phyloP scores from a whole-genome alignment of 352 stramenopile genomes.

The Pythium pyrilobum region DNA sequence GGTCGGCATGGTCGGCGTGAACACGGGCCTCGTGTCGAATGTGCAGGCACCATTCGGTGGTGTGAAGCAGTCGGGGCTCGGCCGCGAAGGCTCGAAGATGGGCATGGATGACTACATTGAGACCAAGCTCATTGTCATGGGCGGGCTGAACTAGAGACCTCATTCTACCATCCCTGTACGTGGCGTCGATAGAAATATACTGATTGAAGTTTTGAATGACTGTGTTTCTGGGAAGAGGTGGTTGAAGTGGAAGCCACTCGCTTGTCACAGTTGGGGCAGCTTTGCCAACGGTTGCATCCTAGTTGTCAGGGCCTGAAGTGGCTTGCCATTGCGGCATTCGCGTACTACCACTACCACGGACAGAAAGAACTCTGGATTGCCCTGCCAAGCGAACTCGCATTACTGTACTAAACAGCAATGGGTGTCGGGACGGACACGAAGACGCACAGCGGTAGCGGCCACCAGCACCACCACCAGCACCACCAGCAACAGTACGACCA shows the following conservation, averaged over 20 bases:
- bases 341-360: too few relatives aligned
- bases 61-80: slow-evolving; percentile 86
- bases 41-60: slow-evolving; percentile 88
- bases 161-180: too few relatives aligned
- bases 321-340: too few relatives aligned
- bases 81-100: slow-evolving; percentile 84
- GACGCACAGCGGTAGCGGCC: background rate
- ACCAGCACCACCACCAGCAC: background rate
- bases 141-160: slow-evolving; percentile 44
- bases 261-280: too few relatives aligned
- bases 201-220: background rate
- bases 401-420: background rate
- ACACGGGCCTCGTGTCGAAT: slow-evolving; percentile 87
- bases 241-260: too few relatives aligned
- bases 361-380: background rate
- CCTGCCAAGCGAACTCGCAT: background rate
- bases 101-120: slow-evolving; percentile 96
- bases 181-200: too few relatives aligned
- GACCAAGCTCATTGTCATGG: slow-evolving; percentile 94
- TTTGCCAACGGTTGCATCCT: too few relatives aligned
- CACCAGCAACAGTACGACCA: slow-evolving; percentile 5
- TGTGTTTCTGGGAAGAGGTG: background rate
- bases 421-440: slow-evolving; percentile 1
- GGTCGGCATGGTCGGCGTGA: slow-evolving; percentile 94
- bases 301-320: too few relatives aligned